Evolutionary conservation across 768 basidiomycete genomes (phyloP), one percentile per base, ranked within the genome.

Genomic region (Psilocybe sp.): DNA sequence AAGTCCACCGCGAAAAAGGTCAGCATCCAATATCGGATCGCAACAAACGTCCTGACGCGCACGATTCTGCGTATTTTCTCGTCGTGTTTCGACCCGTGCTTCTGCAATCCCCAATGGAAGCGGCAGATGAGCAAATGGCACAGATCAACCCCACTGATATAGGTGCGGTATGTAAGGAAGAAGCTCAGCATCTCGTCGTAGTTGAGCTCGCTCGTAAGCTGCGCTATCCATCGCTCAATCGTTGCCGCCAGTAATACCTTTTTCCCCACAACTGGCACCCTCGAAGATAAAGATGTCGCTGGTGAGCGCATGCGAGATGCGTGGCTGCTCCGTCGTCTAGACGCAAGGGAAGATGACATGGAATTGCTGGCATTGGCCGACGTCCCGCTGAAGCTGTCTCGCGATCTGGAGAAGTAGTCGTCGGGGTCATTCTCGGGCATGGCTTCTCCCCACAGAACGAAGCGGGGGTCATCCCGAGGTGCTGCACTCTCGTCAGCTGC

Each of bases 1-100:
- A 95, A 96, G 64, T 97, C 93, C 55, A 90, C 87, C 44, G 78
- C 78, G 65, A 95, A 96, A 66, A 95, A 95, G 6, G 91, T 92
- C 60, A 92, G 70, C 40, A 96, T 65, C 93, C 94, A 97, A 61
- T 92, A 92, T 38, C 91, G 80, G 47, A 95, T 82, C 5, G 92
- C 91, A 31, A 92, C 88, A 63, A 92, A 94, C 10, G 93, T 95
- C 61, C 94, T 76, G 8, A 93, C 89, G 38, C 91, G 80, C 19
- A 93, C 91, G 47, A 94, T 84, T 45, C 85, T 78, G 48, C 85
- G 77, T 32, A 85, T 79, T 47, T 78, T 78, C 53, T 89, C 87
- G 60, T 92, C 92, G 42, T 81, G 77, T 18, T 59, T 41, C 5
- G 78, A 76, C 4, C 66, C 60, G 0, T 76, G 64, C 28, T 72